Evolutionary conservation across 441 rosid species (phyloP), one percentile per base, ranked within the genome.

Genomic region (Pelargonium exstipulatum): DNA sequence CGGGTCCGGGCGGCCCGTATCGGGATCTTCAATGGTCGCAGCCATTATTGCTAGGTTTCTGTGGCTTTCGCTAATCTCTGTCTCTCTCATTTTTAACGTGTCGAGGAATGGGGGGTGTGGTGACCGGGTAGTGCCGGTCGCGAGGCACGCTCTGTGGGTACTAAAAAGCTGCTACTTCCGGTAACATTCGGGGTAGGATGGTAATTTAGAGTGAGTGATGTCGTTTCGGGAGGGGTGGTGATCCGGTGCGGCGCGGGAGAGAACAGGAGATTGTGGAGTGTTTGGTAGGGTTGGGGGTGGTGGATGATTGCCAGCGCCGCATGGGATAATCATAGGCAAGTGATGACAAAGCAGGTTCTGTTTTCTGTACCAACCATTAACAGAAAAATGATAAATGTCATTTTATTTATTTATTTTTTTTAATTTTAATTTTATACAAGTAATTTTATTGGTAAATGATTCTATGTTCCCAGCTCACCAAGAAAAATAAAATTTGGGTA

Each of bases 1-100:
- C 1, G 79, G 66, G 6, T 73, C 77, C 0, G 64, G 37, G 10
- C 45, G 67, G 1, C 79, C 75, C 78, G 73, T 83, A 7, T 64
- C 76, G 4, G 68, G 57, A 13, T 55, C 81, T 48, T 67, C 62
- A 0, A 17, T 6, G 43, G n/a, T 46, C 51, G 51, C 51, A 18
- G 58, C 58, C 58, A 51, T 51, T 17, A 51, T 51, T 17, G 58
- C 58, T 51, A n/a, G 58, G 58, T 51, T 51, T 51, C 1, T 5
- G 57, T 1, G 18, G 4, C 3, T 12, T 49, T 49, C 57, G 57
- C 57, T 24, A 24, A n/a, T 46, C 53, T 46, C 53, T 24, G 14
- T 46, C n/a, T 43, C 9, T 12, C 14, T n/a, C 6, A 5, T 51
- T 51, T n/a, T 51, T 24, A 24, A 24, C 29, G 29, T 24, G 29